Base-by-base conservation (phyloP, 1,284 basidiomycete genomes). In the Spongiforma sp. region DNA sequence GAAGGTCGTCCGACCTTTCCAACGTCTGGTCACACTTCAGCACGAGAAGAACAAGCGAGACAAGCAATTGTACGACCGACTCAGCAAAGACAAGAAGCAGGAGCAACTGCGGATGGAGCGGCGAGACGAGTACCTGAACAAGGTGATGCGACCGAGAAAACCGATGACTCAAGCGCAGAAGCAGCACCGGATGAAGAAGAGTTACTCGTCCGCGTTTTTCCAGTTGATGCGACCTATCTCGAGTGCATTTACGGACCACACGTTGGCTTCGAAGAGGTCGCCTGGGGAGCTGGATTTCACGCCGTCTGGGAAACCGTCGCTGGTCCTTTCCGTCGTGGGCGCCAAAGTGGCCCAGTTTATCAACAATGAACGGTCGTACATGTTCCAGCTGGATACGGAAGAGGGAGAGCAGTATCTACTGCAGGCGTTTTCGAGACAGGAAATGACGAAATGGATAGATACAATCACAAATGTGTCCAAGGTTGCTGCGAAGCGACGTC, bases 171-270 rank as follows among this genome's bases (percentile, higher is more conserved):
- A 73, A 8, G 73, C 77, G 24, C 84, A 84, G 68, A 91, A 92
- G 75, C 88, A 90, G 65, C 90, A 93, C 68, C 84, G 91, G 28
- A 88, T 90, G 77, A 93, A 93, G 83, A 92, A 93, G 79, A 93
- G 91, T 78, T 89, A 92, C 81, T 92, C 86, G 15, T 84, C 89
- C 3, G 89, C 89, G 1, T 89, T 94, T 76, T 85, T 94, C 77
- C 89, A 89, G 68, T 83, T 93, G 75, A 93, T 94, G 87, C 85
- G 93, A n/a, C 92, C 92, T 1, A 89, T 94, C 63, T 94, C 93
- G 21, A 93, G 88, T 67, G 91, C 92, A 2, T 93, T 93, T 72
- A 87, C 87, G 19, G 85, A 88, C 37, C 89, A 91, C 57, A 81
- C 81, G 41, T 68, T 81, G 10, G 69, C 81, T n/a, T 68, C 75